Base-by-base conservation (phyloP, 1,284 basidiomycete genomes). In the Rhodotorula sp. region DNA sequence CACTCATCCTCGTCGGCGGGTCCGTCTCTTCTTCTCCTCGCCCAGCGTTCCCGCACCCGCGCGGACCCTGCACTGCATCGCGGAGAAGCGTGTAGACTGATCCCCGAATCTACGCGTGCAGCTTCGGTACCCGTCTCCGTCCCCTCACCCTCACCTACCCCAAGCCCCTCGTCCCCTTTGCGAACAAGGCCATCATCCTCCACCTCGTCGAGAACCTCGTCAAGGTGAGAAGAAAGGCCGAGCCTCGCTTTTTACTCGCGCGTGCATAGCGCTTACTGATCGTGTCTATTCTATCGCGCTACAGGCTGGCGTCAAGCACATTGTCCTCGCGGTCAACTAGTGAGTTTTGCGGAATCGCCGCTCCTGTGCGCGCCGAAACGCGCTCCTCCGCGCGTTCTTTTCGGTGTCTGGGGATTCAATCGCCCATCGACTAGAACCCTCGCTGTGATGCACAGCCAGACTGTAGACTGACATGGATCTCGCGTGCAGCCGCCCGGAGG, bases 161-260 rank as follows among this genome's bases (percentile, higher is more conserved):
- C 68, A 85, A 85, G 79, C 84, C 84, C 24, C 78, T 85, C 64
- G 83, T 85, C 70, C 70, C 67, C 26, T 72, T 68, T 29, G 67
- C 67, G 20, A 74, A 74, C 72, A 74, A 74, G 72, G 68, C 71
- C 53, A 73, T 73, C 66, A 67, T 83, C 78, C 78, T 84, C 71
- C 84, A 85, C 77, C 83, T 84, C 77, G 84, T 85, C 73, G 84
- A 84, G 75, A 79, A 83, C 66, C 80, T 84, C 45, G 83, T 84
- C 80, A 83, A 83, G 81, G 82, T 83, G 60, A 63, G 82, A 48
- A n/a, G n/a, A n/a, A n/a, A n/a, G n/a, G 42, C 30, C 10, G 29
- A 20, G 17, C 14, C 12, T 33, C 45, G 6, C 42, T 37, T 54
- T 15, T n/a, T n/a, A 10, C 12, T 15, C 51, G 14, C 51, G 51